Conservation (phyloP, 805 yeast genomes). For the Nakazawaea holstii region DNA sequence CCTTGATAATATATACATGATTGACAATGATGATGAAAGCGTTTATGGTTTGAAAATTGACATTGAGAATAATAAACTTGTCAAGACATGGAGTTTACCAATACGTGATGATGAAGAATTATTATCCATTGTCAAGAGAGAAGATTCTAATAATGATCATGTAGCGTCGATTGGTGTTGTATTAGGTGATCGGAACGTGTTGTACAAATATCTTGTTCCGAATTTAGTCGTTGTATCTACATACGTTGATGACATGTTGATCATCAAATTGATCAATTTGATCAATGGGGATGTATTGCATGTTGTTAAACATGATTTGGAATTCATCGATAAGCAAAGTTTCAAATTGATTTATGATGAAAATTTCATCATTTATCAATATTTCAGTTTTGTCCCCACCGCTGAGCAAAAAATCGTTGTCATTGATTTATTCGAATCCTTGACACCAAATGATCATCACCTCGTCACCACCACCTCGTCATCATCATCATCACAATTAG, state of each 20-base stretch:
- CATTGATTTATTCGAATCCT: slow-evolving; percentile 74
- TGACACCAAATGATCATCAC: slow-evolving; percentile 40
- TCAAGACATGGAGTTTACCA: slow-evolving; percentile 17
- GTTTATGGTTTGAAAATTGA: neutral
- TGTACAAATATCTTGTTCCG: slow-evolving; percentile 82
- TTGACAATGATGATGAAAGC: neutral
- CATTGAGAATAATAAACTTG: neutral
- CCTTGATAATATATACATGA: neutral
- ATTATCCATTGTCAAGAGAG: slow-evolving; percentile 24
- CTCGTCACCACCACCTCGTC: slow-evolving; percentile 11
- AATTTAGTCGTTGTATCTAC: slow-evolving; percentile 49
- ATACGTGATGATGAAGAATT: neutral
- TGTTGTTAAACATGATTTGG: slow-evolving; percentile 33
- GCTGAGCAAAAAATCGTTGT: slow-evolving; percentile 56
- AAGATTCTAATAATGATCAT: slow-evolving; percentile 28
- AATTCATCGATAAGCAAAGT: slow-evolving; percentile 32
- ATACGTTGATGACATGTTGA: slow-evolving; percentile 25
- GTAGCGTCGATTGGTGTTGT: slow-evolving; percentile 64
- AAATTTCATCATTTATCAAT: slow-evolving; percentile 74
- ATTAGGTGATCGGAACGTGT: slow-evolving; percentile 62
- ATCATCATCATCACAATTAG: slow-evolving; percentile 28
- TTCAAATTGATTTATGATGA: slow-evolving; percentile 66
- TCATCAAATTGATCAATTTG: slow-evolving; percentile 56
- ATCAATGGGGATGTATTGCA: slow-evolving; percentile 62
- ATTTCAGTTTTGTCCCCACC: slow-evolving; percentile 43